A percentile compares a stretch with the other conserved stretches of the same genome.
Conservation (phyloP, 192 early-diverging fungal species). For the Rhizophagus prolifer region DNA sequence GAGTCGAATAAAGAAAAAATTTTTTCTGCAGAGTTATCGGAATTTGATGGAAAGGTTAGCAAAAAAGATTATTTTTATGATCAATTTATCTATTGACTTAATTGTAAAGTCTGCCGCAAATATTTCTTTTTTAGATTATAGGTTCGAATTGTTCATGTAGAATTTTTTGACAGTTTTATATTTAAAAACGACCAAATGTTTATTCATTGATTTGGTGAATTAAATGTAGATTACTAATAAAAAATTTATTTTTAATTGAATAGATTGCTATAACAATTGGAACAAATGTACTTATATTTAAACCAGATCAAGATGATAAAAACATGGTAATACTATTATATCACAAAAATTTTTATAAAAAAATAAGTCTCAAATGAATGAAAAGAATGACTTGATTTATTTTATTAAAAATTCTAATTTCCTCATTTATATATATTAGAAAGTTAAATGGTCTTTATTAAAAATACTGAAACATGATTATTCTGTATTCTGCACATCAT, state of each 20-base stretch:
- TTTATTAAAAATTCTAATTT: background rate
- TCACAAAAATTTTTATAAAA: too few relatives aligned
- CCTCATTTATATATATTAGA: background rate
- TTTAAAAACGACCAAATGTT: background rate
- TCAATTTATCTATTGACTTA: background rate
- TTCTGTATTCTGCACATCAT: slow-evolving; percentile 24
- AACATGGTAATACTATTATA: slow-evolving; percentile 7
- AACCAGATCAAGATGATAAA: slow-evolving; percentile 14
- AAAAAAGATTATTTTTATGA: background rate
- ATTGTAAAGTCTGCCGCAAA: slow-evolving; percentile 19
- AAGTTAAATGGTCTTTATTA: background rate
- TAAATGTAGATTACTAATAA: slow-evolving; percentile 25
- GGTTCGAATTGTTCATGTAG: slow-evolving; percentile 7
- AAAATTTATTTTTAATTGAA: slow-evolving; percentile 7
- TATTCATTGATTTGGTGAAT: slow-evolving; percentile 35
- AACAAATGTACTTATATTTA: slow-evolving; percentile 22
- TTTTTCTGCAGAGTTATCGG: slow-evolving; percentile 39
- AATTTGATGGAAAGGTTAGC: slow-evolving; percentile 41
- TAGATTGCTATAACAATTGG: slow-evolving; percentile 32
- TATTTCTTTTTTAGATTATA: background rate
- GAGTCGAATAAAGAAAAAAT: slow-evolving; percentile 36
- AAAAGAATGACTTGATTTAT: too few relatives aligned
- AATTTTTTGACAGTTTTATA: slow-evolving; percentile 9
- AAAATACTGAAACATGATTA: slow-evolving; percentile 24
- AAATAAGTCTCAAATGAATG: too few relatives aligned